Evolutionary conservation across 495 filamentous ascomycete genomes (phyloP), one percentile per base, ranked within the genome.

Genomic region (Aspergillus heteromorphus): DNA sequence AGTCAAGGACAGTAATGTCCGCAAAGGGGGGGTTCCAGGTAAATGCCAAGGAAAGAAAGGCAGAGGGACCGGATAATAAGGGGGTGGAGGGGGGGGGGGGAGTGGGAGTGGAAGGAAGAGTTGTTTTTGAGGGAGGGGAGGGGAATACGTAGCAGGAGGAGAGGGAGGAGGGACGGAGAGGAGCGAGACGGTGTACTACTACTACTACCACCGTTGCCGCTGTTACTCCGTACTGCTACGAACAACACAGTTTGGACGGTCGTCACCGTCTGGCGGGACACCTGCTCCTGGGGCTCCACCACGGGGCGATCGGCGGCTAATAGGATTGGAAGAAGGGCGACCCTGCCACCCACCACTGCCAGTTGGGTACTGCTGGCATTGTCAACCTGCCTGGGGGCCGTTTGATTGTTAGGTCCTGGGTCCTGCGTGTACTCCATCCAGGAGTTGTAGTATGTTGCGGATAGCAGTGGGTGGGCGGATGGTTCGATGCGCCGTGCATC

Each of bases 301-400:
- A 71, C 66, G 66, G 66, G 58, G 60, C 69, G 71, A 74, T 74
- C 71, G 61, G 68, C 71, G 66, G 66, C 63, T 73, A 68, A 68
- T 59, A 64, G 61, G 60, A 66, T 58, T 65, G 47, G 59, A 50
- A 58, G 59, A 56, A 55, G 40, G 48, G 34, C 42, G 38, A 55
- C 47, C 53, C 58, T 51, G 54, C 54, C 54, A 61, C 54, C 40
- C 49, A 51, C 49, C 23, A 29, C 21, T 27, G 20, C 49, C 49
- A 27, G 27, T 27, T 20, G 14, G 23, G n/a, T n/a, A 4, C 13
- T 34, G 9, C 30, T 34, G 30, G 9, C 30, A 34, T 10, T 38
- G 34, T 13, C 23, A 38, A 38, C 10, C 34, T 4, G 34, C 34
- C 34, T n/a, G 34, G 34, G 34, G 11, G 5, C 34, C 11, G 34